Conservation (phyloP, 2,329 filamentous ascomycete species). For the Aspergillus pseudoviridinutans region DNA sequence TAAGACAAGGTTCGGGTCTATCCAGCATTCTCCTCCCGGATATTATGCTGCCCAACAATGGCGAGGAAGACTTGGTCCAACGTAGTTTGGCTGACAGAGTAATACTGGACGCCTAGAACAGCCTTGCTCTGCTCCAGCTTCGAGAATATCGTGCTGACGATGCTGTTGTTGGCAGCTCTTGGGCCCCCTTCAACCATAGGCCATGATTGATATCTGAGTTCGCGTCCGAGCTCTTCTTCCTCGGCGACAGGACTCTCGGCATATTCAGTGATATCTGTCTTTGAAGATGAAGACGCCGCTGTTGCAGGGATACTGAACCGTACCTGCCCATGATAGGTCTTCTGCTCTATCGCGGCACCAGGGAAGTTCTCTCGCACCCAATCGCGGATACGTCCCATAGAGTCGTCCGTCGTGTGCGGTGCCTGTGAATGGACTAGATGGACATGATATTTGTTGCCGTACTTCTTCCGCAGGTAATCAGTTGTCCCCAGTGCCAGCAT, state of each 20-base stretch:
- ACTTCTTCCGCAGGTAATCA: conserved; percentile 66
- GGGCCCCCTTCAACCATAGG: background rate
- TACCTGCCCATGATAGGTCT: conserved; percentile 79
- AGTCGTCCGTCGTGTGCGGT: conserved; percentile 65
- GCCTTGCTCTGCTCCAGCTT: conserved; percentile 68
- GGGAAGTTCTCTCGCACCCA: conserved; percentile 65
- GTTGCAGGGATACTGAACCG: conserved; percentile 69
- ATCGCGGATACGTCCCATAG: conserved; percentile 61
- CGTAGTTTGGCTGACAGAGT: conserved; percentile 80
- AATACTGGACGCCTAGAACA: conserved; percentile 72
- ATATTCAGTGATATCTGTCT: background rate
- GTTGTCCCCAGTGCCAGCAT: conserved; percentile 83
- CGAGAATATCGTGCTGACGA: conserved; percentile 60
- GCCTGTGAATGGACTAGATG: conserved; percentile 74
- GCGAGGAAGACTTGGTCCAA: conserved; percentile 86
- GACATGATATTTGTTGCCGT: conserved; percentile 75
- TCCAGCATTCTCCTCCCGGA: conserved; percentile 63
- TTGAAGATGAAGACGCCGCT: background rate
- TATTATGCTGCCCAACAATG: conserved; percentile 76
- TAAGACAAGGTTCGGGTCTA: background rate
- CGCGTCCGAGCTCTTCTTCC: background rate
- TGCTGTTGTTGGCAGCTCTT: background rate
- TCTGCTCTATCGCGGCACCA: conserved; percentile 64
- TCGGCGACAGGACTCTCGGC: background rate
- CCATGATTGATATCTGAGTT: background rate